These are phyloP conservation scores for Lipomyces sp. DNA, from an alignment of 805 yeast species.

Conservation along the genomic window DNA sequence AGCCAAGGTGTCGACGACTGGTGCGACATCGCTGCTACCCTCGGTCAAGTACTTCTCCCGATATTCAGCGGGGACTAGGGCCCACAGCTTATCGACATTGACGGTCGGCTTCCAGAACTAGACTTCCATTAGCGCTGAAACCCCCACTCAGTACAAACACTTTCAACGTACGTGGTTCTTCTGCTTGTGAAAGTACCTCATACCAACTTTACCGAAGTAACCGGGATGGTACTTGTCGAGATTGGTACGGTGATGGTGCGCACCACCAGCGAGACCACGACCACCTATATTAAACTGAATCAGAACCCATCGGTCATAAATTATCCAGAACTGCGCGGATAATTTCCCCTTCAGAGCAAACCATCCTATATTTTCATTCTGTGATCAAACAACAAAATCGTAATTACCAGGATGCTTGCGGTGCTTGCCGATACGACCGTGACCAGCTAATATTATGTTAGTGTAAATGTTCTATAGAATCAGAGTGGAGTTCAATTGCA, in stretches of 20 bases:
- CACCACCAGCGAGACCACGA: conserved; percentile 99
- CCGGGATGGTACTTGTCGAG: conserved; percentile 99
- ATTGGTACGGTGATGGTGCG: conserved; percentile 99
- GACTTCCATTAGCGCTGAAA: not conserved
- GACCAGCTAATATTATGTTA: conserved; percentile 77
- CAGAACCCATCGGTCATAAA: not conserved
- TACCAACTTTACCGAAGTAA: conserved; percentile 99
- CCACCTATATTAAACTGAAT: conserved; percentile 60
- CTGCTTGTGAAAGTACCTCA: conserved; percentile 63
- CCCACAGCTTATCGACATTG: conserved; percentile 98
- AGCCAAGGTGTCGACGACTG: conserved; percentile 99
- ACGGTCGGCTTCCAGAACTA: conserved; percentile 87
- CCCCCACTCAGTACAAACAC: not conserved
- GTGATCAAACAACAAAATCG: not conserved
- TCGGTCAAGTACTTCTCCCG: conserved; percentile 90
- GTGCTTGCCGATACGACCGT: conserved; percentile 99
- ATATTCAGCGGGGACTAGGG: conserved; percentile 90
- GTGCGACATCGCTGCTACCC: conserved; percentile 87
- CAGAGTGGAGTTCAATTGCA: not conserved
- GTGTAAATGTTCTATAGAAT: conserved; percentile 16
- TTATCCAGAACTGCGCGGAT: not conserved
- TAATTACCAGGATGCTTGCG: conserved; percentile 90
- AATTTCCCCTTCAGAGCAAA: not conserved
- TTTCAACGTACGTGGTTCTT: conserved; percentile 38
- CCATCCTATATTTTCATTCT: not conserved